phyloP scores from a whole-genome alignment of 192 early-diverging fungal genomes.

The Linnemannia zychae region DNA sequence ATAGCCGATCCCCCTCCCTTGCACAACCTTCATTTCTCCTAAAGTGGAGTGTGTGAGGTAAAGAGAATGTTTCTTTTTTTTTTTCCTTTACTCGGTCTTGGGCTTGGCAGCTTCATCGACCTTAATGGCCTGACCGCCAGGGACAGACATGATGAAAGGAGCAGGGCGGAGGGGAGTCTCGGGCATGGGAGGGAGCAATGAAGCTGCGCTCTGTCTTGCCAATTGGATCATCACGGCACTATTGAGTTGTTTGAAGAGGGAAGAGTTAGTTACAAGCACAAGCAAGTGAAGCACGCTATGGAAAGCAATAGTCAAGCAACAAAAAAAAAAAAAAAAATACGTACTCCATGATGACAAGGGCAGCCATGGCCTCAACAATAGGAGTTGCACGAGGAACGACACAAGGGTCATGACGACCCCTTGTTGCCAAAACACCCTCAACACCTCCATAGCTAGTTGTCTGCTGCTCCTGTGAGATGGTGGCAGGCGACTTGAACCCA shows the following conservation, averaged over 20 bases:
- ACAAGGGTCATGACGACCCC: constrained; percentile 97
- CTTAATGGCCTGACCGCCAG: constrained; percentile 47
- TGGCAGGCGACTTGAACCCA: constrained; percentile 97
- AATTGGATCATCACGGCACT: constrained; percentile 75
- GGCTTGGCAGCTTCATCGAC: constrained; percentile 51
- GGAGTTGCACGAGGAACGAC: constrained; percentile 97
- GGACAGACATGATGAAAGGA: constrained; percentile 51
- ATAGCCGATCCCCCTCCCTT: too few species aligned
- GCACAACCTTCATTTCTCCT: too few species aligned
- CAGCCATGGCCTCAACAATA: constrained; percentile 98
- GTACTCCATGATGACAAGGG: constrained; percentile 93
- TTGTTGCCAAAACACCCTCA: constrained; percentile 85
- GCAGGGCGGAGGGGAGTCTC: constrained; percentile 52
- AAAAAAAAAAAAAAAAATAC: constrained; percentile 20
- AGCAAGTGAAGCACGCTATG: neutral
- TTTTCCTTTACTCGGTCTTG: constrained; percentile 43
- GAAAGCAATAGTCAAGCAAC: neutral
- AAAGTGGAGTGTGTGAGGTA: too few species aligned
- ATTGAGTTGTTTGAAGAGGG: constrained; percentile 19
- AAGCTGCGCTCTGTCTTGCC: constrained; percentile 66
- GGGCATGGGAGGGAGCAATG: constrained; percentile 64
- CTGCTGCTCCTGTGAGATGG: constrained; percentile 91
- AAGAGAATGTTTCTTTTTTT: too few species aligned
- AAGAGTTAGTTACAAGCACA: neutral
- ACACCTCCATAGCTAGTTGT: constrained; percentile 91